Evolutionary conservation across 768 basidiomycete genomes (phyloP), one percentile per base, ranked within the genome.

Genomic region (Tricholoma terreum): DNA sequence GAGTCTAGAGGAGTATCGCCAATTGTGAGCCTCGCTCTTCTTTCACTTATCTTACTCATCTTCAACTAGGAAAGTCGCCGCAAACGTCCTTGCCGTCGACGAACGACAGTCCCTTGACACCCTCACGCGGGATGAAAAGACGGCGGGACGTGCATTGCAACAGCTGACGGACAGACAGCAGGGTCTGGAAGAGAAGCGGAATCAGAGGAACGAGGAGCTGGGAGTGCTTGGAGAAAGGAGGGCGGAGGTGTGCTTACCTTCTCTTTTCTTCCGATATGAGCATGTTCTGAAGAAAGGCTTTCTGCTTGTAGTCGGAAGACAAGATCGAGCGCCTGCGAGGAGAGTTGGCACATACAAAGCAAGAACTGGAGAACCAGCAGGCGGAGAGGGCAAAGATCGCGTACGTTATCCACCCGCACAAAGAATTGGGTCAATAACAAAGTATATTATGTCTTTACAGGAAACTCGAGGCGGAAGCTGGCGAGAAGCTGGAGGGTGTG

Each of bases 41-140:
- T 33, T 33, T 30, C 33, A 9, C 10, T 36, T 27, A 12, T 40
- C 17, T 46, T 9, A 42, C 40, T 17, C 10, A 54, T 12, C 35
- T 43, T 1, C 40, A 36, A 50, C 22, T 60, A 96, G 94, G 36
- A 94, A 96, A 75, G 84, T 86, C 0, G 75, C 80, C 6, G 89
- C 94, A 14, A 91, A 86, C 60, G 73, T 89, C 2, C 82, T 89
- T 33, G 93, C 92, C 0, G 85, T 94, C 1, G 83, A 87, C 30
- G 94, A 98, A 71, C 88, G 97, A 1, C 94, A 97, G 65, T 78
- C 85, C 5, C 80, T 97, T 0, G 92, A 95, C 59, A 82, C 84
- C 0, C 80, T 95, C 6, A 79, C 79, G 12, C 85, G 95, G 54
- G 92, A 98, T 55, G 87, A 91, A 68, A 94, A 94, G 72, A 87